Evolutionary conservation across 352 stramenopile species (phyloP).

Genomic region (Globisporangium spiculum): DNA sequence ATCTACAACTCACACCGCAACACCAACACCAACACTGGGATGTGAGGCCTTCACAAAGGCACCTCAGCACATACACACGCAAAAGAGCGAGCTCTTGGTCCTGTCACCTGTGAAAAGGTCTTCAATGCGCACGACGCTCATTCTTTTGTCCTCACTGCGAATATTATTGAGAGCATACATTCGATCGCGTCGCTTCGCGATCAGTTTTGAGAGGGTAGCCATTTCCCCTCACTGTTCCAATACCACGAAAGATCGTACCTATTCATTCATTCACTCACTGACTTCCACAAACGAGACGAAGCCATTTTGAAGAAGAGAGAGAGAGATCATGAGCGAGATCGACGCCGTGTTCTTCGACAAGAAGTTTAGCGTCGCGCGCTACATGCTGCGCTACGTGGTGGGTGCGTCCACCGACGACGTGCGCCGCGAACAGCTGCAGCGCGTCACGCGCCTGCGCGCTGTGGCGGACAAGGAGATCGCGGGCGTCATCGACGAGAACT

Average conservation of each 20-base stretch:
- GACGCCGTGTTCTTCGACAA: conserved; percentile 82
- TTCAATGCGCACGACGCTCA: conserved; percentile 59
- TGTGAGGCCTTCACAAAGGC: background rate
- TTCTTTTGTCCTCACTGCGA: conserved; percentile 9
- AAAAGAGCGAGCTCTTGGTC: background rate
- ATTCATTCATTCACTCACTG: background rate
- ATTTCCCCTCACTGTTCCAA: background rate
- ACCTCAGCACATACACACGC: background rate
- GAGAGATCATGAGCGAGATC: conserved; percentile 50
- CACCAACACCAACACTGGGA: background rate
- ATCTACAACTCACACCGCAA: conserved; percentile 20
- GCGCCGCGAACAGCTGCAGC: conserved; percentile 64
- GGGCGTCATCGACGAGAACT: conserved; percentile 81
- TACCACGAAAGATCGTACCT: background rate
- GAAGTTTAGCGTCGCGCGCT: conserved; percentile 74
- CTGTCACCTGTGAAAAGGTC: conserved; percentile 55
- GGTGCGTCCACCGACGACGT: conserved; percentile 65
- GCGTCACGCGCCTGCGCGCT: conserved; percentile 49
- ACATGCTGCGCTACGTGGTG: conserved; percentile 80
- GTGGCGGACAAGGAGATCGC: conserved; percentile 80
- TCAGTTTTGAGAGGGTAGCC: conserved; percentile 13
- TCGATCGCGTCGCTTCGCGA: conserved; percentile 20
- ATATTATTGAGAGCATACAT: background rate
- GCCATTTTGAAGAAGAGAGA: background rate
- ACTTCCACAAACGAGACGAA: background rate